phyloP scores from a whole-genome alignment of 768 basidiomycete genomes.

The Trametes maxima region DNA sequence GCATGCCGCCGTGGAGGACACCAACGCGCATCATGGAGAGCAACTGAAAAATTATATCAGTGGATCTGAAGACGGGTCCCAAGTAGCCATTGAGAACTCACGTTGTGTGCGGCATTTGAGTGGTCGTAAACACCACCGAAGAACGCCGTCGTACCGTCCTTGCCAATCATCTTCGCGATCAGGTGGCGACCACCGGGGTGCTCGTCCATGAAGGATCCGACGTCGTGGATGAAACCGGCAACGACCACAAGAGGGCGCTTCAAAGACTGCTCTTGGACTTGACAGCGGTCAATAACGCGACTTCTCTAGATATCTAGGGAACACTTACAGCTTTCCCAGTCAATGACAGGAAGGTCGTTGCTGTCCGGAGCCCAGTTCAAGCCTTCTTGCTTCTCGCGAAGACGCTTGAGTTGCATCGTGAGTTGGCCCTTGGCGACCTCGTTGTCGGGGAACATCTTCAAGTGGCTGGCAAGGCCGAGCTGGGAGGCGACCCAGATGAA shows the following conservation, averaged over 20 bases:
- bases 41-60: constrained; percentile 32
- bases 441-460: constrained; percentile 72
- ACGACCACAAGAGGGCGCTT: constrained; percentile 84
- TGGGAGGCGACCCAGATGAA: constrained; percentile 68
- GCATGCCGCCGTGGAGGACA: constrained; percentile 54
- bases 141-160: constrained; percentile 91
- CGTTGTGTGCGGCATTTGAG: constrained; percentile 86
- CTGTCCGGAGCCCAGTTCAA: constrained; percentile 80
- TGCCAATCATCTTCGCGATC: constrained; percentile 82
- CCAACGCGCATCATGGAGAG: constrained; percentile 66
- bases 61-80: neutral
- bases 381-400: constrained; percentile 74
- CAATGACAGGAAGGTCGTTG: constrained; percentile 77
- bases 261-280: constrained; percentile 78
- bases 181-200: constrained; percentile 91
- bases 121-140: constrained; percentile 92
- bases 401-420: constrained; percentile 91
- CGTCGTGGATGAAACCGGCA: constrained; percentile 93
- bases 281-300: neutral
- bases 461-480: constrained; percentile 60
- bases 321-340: constrained; percentile 81
- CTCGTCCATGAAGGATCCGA: constrained; percentile 81
- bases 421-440: constrained; percentile 86
- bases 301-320: neutral
- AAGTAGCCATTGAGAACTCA: constrained; percentile 38